phyloP scores from a whole-genome alignment of 352 stramenopile genomes.

The Phytophthora pinifolia region DNA sequence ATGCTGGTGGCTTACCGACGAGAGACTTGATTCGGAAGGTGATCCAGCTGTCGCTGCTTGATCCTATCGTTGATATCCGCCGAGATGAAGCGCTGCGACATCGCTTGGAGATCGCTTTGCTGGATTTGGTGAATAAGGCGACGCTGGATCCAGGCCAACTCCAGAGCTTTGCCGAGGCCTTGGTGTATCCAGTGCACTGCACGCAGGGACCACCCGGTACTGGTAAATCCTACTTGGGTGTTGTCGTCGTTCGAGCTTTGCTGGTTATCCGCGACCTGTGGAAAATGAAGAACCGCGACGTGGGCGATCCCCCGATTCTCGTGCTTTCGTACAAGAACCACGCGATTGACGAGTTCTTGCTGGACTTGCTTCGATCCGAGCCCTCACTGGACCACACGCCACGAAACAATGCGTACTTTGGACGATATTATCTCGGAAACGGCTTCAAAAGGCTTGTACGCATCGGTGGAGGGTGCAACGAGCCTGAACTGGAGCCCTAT shows the following conservation, averaged over 20 bases:
- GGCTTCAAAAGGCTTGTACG: conserved; percentile 54
- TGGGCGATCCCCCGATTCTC: conserved; percentile 76
- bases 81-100: conserved; percentile 43
- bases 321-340: conserved; percentile 91
- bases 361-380: conserved; percentile 71
- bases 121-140: conserved; percentile 42
- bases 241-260: conserved; percentile 81
- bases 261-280: conserved; percentile 71
- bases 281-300: conserved; percentile 61
- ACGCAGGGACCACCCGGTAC: conserved; percentile 88
- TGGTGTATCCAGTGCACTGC: conserved; percentile 82
- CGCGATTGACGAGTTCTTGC: conserved; percentile 84
- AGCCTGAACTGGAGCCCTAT: conserved; percentile 53
- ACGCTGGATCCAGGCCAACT: conserved; percentile 76
- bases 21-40: conserved; percentile 40
- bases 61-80: conserved; percentile 82
- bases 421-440: conserved; percentile 25
- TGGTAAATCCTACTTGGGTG: conserved; percentile 90
- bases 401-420: conserved; percentile 9
- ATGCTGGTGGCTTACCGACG: not conserved
- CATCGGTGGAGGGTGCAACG: conserved; percentile 66
- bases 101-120: conserved; percentile 40
- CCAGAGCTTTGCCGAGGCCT: conserved; percentile 67
- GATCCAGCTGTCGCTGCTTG: conserved; percentile 54
- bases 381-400: conserved; percentile 29